Base-by-base conservation (phyloP, 2,329 filamentous ascomycete species). In the Diaporthe longicolla region DNA sequence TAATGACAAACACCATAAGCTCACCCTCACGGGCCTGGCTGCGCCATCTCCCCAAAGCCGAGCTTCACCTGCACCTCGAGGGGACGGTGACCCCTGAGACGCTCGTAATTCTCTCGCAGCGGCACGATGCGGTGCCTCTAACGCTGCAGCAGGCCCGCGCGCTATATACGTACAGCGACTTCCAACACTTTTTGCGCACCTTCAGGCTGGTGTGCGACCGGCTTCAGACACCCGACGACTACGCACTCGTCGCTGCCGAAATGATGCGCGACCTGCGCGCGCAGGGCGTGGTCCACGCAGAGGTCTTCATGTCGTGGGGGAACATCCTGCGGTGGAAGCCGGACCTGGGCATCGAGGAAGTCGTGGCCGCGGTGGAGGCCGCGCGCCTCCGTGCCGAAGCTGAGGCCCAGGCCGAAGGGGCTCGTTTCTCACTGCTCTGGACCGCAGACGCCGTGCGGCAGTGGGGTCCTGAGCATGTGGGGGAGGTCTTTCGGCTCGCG, bases 81-180 rank as follows among this genome's bases (percentile, higher is more conserved):
- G 76, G 74, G n/a, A 75, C 74, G 0, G 74, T 77, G 58, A 75
- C 73, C 7, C 74, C 74, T 26, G 76, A 76, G 63, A 77, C 76
- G 26, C 69, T 76, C 2, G 73, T 77, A 3, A 29, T 74, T 0
- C 65, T 77, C 24, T 77, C 76, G n/a, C 35, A 26, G 35, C 74
- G 76, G 15, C 75, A 75, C 71, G 73, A 77, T 55, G 26, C 70
- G 43, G 37, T 26, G 45, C 76, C 75, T 10, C 68, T 77, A 11
- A 75, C 73, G 19, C 71, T 76, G 17, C 71, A 55, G 10, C 65
- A 75, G n/a, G 76, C 73, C n/a, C 71, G 73, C 35, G 73, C 35
- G 17, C 69, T 77, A 19, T 77, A 77, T 50, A 70, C 13, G 6
- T 77, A 72, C 63, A 55, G 48, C 48, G 71, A 76, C 69, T 77